A percentile compares a stretch with the other conserved stretches of the same genome.
These are phyloP conservation scores for Sporormia fimetaria DNA, from an alignment of 495 filamentous ascomycete species.

Conservation along the genomic window DNA sequence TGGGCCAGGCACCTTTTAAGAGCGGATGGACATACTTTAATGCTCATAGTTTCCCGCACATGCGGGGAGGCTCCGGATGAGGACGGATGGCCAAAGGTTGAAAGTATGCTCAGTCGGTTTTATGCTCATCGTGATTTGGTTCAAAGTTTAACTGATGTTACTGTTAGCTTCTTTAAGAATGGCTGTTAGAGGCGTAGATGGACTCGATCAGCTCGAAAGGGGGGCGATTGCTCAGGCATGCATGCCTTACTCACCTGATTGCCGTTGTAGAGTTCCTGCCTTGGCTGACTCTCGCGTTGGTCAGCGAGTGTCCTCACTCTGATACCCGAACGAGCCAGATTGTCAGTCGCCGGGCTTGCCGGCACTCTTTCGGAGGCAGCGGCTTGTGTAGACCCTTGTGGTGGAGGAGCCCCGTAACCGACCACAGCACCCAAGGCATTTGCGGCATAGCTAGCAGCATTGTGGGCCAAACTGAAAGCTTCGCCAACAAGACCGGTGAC, in stretches of 20 bases:
- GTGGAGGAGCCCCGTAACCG: conserved; percentile 4
- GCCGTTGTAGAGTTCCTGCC: conserved; percentile 71
- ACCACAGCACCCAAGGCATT: conserved; percentile 47
- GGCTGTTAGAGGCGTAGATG: no score
- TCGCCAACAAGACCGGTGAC: conserved; percentile 15
- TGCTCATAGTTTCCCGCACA: no score
- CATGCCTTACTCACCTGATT: conserved; percentile 53
- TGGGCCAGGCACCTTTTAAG: no score
- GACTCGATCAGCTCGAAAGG: neutral
- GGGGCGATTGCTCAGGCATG: neutral
- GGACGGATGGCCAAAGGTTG: no score
- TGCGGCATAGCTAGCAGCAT: conserved; percentile 23
- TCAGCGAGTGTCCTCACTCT: conserved; percentile 50
- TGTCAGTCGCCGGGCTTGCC: neutral
- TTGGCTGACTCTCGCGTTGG: conserved; percentile 39
- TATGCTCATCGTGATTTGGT: conserved; percentile 4
- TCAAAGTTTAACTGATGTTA: conserved; percentile 12
- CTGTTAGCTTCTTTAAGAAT: no score
- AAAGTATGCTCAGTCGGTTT: no score
- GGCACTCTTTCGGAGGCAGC: neutral
- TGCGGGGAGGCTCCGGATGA: no score
- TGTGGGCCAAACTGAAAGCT: conserved; percentile 36
- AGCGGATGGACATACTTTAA: no score
- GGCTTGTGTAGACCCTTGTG: conserved; percentile 1
- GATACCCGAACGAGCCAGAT: conserved; percentile 11